Evolutionary conservation across 345 rosid genomes (phyloP).

Genomic region (Sapria himalayana): DNA sequence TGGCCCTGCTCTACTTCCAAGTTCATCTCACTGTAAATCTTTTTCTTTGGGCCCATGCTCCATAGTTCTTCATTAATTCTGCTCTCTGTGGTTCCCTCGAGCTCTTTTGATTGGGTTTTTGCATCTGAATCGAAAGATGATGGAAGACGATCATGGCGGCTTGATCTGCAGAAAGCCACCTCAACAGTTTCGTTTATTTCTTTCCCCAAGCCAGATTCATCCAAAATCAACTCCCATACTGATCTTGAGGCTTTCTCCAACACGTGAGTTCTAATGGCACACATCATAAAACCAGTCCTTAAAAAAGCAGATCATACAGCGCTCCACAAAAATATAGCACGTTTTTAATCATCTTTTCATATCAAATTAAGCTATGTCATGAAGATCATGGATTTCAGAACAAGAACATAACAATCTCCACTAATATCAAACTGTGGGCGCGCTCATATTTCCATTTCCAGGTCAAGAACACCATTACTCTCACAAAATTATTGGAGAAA

Average conservation of each 20-base stretch:
- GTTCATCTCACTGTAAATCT: conserved; percentile 26
- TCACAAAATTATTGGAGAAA: too few relatives aligned
- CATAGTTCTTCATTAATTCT: conserved; percentile 16
- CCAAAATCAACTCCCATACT: conserved; percentile 93
- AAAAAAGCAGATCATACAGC: too few relatives aligned
- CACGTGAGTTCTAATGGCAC: conserved; percentile 74
- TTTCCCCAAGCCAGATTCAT: conserved; percentile 54
- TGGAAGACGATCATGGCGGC: conserved; percentile 60
- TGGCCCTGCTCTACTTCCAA: conserved; percentile 18
- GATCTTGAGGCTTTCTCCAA: conserved; percentile 90
- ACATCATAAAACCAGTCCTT: too few relatives aligned
- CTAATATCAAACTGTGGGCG: too few relatives aligned
- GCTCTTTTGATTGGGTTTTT: conserved; percentile 19
- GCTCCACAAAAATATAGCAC: too few relatives aligned
- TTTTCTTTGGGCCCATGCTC: conserved; percentile 28
- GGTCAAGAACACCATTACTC: too few relatives aligned
- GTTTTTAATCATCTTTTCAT: too few relatives aligned
- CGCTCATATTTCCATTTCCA: too few relatives aligned
- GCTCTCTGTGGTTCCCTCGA: conserved; percentile 13
- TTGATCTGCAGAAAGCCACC: conserved; percentile 49
- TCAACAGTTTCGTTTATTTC: conserved; percentile 35
- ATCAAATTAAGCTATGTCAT: too few relatives aligned
- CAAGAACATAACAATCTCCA: too few relatives aligned
- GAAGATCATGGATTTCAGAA: too few relatives aligned
- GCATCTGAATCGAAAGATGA: conserved; percentile 23